Evolutionary conservation across 306 rosid genomes (phyloP).

Genomic region (Dalbergia oliveri): DNA sequence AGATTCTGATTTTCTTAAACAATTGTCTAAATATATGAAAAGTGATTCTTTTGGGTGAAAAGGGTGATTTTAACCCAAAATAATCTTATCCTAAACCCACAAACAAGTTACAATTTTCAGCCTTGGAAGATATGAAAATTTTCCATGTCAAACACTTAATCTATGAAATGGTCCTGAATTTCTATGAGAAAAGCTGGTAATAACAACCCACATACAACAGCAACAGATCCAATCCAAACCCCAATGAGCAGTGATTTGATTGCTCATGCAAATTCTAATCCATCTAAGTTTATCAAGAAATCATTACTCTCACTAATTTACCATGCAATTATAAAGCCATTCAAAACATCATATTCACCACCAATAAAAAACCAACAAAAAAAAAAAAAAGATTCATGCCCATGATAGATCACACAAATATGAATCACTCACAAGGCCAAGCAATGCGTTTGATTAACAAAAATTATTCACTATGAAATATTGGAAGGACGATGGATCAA

Average conservation of each 20-base stretch:
- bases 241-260: neutral
- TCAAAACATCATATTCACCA: slow-evolving; percentile 4
- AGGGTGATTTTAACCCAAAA: too few relatives aligned
- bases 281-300: neutral
- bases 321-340: neutral
- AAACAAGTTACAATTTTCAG: neutral
- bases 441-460: neutral
- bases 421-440: slow-evolving; percentile 26
- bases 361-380: neutral
- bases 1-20: too few relatives aligned
- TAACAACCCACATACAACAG: neutral
- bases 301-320: neutral
- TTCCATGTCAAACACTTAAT: slow-evolving; percentile 5
- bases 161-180: neutral
- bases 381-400: neutral
- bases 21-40: too few relatives aligned
- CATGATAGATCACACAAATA: slow-evolving; percentile 6
- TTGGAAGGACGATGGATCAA: slow-evolving; percentile 5
- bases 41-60: too few relatives aligned
- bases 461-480: neutral
- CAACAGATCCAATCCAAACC: slow-evolving; percentile 14
- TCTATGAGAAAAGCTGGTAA: slow-evolving; percentile 1
- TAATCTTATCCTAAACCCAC: neutral
- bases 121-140: slow-evolving; percentile 1
- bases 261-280: slow-evolving; percentile 4